These are phyloP conservation scores for Jacaranda copaia DNA, from an alignment of 257 asterid species.

Conservation along the genomic window DNA sequence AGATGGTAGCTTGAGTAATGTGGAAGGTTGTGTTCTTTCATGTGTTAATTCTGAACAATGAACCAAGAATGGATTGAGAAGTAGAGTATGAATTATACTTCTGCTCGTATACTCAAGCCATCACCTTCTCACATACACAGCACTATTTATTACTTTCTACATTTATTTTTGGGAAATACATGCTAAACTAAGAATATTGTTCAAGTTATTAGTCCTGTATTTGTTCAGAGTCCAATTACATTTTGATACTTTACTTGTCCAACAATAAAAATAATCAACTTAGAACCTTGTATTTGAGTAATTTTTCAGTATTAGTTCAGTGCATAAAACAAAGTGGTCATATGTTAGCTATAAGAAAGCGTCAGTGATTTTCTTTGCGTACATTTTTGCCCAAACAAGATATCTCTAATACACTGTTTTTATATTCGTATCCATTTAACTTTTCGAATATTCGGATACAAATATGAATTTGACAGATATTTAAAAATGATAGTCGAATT, in stretches of 20 bases:
- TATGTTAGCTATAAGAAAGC: too few species aligned
- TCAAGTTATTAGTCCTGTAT: neutral
- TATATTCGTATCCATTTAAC: too few species aligned
- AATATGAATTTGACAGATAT: too few species aligned
- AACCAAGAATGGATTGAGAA: neutral
- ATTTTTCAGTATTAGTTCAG: neutral
- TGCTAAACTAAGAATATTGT: neutral
- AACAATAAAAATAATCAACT: neutral
- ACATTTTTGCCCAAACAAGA: neutral
- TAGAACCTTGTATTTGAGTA: neutral
- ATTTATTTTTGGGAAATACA: neutral
- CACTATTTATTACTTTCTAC: neutral
- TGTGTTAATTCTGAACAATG: neutral
- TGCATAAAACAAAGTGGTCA: too few species aligned
- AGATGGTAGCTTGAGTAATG: neutral
- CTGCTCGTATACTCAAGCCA: neutral
- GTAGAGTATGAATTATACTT: neutral
- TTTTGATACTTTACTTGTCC: neutral
- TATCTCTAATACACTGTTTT: too few species aligned
- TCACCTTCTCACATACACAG: neutral
- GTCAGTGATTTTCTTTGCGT: neutral
- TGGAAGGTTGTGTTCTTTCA: constrained; percentile 9
- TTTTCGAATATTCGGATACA: too few species aligned
- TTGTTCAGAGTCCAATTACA: neutral
- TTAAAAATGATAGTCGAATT: too few species aligned